A percentile compares a stretch with the other conserved stretches of the same genome.
These are phyloP conservation scores for Colletotrichum sp. DNA, from an alignment of 2,329 filamentous ascomycete genomes.

Conservation along the genomic window DNA sequence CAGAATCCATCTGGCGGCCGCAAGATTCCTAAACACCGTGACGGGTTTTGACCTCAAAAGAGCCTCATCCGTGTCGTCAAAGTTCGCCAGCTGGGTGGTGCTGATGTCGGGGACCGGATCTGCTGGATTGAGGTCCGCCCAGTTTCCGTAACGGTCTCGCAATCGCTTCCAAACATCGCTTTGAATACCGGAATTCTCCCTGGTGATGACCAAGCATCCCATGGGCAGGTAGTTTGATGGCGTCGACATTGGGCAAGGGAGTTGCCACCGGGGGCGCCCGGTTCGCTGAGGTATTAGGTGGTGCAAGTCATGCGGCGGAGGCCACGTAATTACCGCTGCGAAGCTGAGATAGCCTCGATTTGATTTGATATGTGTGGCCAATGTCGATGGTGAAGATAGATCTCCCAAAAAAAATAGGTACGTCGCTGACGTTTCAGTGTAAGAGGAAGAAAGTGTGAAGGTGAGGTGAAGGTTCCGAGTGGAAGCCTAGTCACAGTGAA, in stretches of 20 bases:
- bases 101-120: not conserved
- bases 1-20: constrained; percentile 45
- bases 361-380: not conserved
- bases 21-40: constrained; percentile 32
- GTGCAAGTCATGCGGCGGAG: not conserved
- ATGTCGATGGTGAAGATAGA: not conserved
- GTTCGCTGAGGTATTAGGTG: not conserved
- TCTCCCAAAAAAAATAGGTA: not conserved
- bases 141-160: not conserved
- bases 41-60: constrained; percentile 34
- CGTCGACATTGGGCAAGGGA: not conserved
- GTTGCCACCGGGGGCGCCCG: not conserved
- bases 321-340: not conserved
- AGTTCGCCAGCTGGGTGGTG: not conserved
- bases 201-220: constrained; percentile 40
- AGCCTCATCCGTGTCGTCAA: not conserved
- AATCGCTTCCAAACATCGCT: not conserved
- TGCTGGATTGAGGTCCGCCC: constrained; percentile 12
- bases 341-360: not conserved
- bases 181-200: not conserved
- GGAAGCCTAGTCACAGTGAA: constrained; percentile 6
- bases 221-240: constrained; percentile 42
- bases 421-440: constrained; percentile 1
- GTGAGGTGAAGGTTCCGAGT: not conserved
- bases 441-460: not conserved